phyloP scores from a whole-genome alignment of 768 basidiomycete species.

The Austroboletus eburneus region DNA sequence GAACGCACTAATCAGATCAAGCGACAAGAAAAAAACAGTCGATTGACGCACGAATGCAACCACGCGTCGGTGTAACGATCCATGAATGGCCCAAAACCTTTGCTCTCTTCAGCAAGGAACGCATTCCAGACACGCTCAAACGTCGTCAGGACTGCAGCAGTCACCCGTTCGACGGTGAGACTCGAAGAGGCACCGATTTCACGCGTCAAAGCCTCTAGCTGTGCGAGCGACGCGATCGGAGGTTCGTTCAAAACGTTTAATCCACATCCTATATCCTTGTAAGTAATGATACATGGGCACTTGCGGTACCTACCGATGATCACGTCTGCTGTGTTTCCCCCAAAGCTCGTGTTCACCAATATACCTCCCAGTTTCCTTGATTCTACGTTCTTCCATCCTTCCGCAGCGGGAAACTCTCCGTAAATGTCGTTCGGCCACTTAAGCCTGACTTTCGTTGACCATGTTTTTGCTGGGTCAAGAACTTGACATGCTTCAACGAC shows the following conservation, averaged over 20 bases:
- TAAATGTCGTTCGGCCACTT: slow-evolving; percentile 99
- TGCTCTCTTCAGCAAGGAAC: slow-evolving; percentile 50
- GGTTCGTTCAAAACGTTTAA: slow-evolving; percentile 79
- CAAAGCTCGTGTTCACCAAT: slow-evolving; percentile 82
- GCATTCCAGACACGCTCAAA: slow-evolving; percentile 78
- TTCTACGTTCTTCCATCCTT: slow-evolving; percentile 30
- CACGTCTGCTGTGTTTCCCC: slow-evolving; percentile 66
- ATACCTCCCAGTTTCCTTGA: slow-evolving; percentile 87
- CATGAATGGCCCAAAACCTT: slow-evolving; percentile 80
- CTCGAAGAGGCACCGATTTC: not conserved
- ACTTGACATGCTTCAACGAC: slow-evolving; percentile 79
- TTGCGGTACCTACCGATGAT: slow-evolving; percentile 64
- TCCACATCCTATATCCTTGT: slow-evolving; percentile 64
- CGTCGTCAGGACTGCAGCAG: slow-evolving; percentile 66
- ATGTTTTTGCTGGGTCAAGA: slow-evolving; percentile 41
- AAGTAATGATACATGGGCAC: not conserved
- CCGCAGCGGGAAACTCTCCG: slow-evolving; percentile 49
- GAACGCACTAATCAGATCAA: slow-evolving; percentile 8
- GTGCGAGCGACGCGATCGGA: slow-evolving; percentile 78
- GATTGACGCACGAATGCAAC: slow-evolving; percentile 80
- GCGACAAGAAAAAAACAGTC: not conserved
- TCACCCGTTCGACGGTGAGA: slow-evolving; percentile 69
- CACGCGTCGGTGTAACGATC: slow-evolving; percentile 75
- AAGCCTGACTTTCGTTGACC: slow-evolving; percentile 59
- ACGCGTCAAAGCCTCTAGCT: slow-evolving; percentile 45